These are phyloP conservation scores for Aurantiochytrium sp. DNA, from an alignment of 108 stramenopile species.

Conservation along the genomic window DNA sequence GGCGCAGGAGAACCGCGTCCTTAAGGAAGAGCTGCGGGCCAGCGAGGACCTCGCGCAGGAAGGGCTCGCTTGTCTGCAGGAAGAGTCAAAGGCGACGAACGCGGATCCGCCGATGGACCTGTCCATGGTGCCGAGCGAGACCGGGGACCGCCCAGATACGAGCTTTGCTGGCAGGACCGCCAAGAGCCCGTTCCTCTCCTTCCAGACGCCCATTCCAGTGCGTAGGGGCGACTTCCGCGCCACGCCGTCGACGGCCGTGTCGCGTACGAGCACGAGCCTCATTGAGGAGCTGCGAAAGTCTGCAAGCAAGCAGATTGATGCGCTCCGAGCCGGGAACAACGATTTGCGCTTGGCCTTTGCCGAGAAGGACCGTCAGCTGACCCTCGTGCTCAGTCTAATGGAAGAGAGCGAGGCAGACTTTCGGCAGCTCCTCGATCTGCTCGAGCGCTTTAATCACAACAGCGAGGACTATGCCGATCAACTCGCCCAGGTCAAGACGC, in stretches of 20 bases:
- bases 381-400: neutral
- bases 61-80: neutral
- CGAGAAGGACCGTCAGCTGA: conserved; percentile 21
- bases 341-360: neutral
- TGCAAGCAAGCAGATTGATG: neutral
- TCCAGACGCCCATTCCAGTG: neutral
- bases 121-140: too few species aligned
- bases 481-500: neutral
- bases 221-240: neutral
- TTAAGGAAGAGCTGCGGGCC: neutral
- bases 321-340: neutral
- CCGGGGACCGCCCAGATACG: too few species aligned
- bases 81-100: neutral
- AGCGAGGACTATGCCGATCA: conserved; percentile 1
- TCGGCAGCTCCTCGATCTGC: neutral
- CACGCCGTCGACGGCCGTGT: neutral
- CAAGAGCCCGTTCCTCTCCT: neutral
- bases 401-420: conserved; percentile 7
- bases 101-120: too few species aligned
- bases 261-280: neutral
- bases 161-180: too few species aligned
- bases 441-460: neutral
- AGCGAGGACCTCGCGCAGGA: neutral
- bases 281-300: conserved; percentile 4
- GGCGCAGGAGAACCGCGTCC: neutral